Evolutionary conservation across 2,329 filamentous ascomycete species (phyloP), one percentile per base, ranked within the genome.

Genomic region (Botrytis hyacinthi): DNA sequence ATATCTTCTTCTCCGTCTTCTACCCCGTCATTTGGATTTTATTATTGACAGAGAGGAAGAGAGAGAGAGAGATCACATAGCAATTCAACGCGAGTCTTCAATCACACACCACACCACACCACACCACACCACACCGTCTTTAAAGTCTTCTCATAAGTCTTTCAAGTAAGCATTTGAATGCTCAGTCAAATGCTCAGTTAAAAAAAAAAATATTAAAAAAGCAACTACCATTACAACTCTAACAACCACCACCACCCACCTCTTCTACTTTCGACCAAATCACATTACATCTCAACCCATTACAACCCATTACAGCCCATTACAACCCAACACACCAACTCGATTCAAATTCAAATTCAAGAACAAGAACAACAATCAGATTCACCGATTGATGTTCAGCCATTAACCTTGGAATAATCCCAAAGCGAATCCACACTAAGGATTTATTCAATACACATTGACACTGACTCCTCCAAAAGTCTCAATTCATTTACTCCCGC

Each of bases 1-100:
- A 77, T 74, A 76, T 77, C 76, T 72, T 73, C 73, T 75, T 62
- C 73, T 77, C 77, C 76, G 74, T 73, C 73, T 46, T 73, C 35
- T 74, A 73, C 73, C 74, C 73, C 73, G 73, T 73, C 74, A 74
- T 74, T 73, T 70, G 48, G 72, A 72, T 74, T 68, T 26, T 6
- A n/a, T 51, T 51, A 10, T 12, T 40, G 46, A 26, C 46, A 26
- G 46, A 51, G 20, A 46, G 44, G 5, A 14, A 44, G 42, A 46
- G 44, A 12, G 9, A 12, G 9, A 48, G 20, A 48, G 8, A 51
- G 48, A 54, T 54, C 51, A 7, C 29, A 54, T 29, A n/a, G 26
- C 51, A 6, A 12, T 51, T 51, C 48, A 5, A 54, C 5, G 12
- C 51, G 7, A 29, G 51, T 29, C 22, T 26, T 26, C 26, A 14